A percentile compares a stretch with the other conserved stretches of the same genome.
Conservation (phyloP, 306 rosid genomes). For the Prosopis cineraria region DNA sequence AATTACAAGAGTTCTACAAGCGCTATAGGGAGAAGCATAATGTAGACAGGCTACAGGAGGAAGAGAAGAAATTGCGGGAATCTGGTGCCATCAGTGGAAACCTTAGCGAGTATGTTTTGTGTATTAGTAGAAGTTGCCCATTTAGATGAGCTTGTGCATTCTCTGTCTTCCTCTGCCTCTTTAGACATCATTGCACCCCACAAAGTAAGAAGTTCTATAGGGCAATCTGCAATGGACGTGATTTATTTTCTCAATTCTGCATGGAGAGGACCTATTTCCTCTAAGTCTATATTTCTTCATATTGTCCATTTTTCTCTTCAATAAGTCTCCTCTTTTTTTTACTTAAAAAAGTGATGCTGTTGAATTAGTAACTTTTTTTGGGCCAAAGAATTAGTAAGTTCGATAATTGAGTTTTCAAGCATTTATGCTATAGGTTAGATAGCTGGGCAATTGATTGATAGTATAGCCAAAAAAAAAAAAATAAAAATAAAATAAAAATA, state of each 20-base stretch:
- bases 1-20: conserved; percentile 84
- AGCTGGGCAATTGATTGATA: neutral
- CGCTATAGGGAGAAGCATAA: conserved; percentile 71
- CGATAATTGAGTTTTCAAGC: neutral
- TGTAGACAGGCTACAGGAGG: conserved; percentile 78
- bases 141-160: conserved; percentile 27
- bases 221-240: conserved; percentile 3
- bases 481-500: neutral
- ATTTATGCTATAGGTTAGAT: neutral
- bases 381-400: neutral
- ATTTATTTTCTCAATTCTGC: neutral
- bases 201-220: neutral
- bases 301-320: neutral
- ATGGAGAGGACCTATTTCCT: neutral
- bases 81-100: conserved; percentile 82
- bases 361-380: neutral
- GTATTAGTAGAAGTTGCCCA: conserved; percentile 12
- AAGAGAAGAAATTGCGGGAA: conserved; percentile 82
- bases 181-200: neutral
- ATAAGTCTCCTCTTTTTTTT: neutral
- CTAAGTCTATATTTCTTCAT: neutral
- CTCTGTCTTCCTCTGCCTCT: neutral
- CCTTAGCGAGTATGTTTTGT: conserved; percentile 86
- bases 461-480: conserved; percentile 9
- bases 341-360: neutral